phyloP scores from a whole-genome alignment of 208 protist genomes.

The Acanthamoeba lenticulata region DNA sequence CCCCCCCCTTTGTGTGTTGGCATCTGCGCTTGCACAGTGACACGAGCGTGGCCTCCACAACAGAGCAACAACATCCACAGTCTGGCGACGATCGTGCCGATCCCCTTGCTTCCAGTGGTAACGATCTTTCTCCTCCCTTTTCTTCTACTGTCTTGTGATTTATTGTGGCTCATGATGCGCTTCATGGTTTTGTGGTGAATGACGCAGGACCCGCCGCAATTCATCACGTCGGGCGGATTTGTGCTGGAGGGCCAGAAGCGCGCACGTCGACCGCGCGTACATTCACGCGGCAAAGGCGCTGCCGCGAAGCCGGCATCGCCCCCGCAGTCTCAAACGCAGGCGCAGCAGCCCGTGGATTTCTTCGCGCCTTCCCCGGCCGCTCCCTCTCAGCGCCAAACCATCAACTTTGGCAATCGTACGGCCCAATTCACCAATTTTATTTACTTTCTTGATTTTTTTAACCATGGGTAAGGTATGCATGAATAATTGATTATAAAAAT shows the following conservation, averaged over 20 bases:
- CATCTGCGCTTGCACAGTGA: not conserved
- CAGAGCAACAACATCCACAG: constrained; percentile 18
- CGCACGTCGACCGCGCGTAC: not conserved
- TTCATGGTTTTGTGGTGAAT: not conserved
- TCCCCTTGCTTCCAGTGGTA: constrained; percentile 48
- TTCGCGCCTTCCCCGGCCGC: not conserved
- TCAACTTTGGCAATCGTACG: not conserved
- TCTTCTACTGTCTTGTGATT: not conserved
- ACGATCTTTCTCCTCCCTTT: not conserved
- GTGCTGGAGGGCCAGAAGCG: not conserved
- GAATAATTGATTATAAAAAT: too few species aligned
- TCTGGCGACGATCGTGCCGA: constrained; percentile 6
- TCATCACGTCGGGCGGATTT: not conserved
- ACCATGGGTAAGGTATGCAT: too few species aligned
- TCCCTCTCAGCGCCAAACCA: not conserved
- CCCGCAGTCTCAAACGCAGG: not conserved
- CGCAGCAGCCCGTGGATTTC: not conserved
- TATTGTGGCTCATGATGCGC: not conserved
- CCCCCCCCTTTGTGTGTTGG: too few species aligned
- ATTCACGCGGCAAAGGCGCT: not conserved
- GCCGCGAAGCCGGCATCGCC: not conserved
- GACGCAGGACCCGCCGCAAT: not conserved
- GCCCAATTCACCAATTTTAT: not conserved
- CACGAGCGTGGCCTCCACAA: not conserved
- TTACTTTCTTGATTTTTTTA: not conserved